phyloP scores from a whole-genome alignment of 139 green algal genomes.

The Medakamo hakoo region DNA sequence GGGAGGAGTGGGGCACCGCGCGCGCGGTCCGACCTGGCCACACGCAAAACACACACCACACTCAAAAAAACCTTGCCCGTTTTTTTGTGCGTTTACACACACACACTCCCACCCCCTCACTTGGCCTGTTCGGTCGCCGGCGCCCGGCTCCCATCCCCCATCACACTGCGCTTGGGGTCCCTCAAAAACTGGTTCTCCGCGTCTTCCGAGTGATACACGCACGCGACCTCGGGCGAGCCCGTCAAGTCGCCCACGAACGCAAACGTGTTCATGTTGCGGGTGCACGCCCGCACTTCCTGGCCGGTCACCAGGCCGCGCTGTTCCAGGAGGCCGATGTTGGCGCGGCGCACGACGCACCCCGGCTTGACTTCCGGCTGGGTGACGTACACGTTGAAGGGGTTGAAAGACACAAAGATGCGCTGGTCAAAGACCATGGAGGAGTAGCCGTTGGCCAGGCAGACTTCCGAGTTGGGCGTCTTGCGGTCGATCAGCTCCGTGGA shows the following conservation, averaged over 20 bases:
- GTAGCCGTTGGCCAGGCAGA: constrained; percentile 94
- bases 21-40: too few relatives aligned
- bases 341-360: constrained; percentile 82
- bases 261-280: constrained; percentile 98
- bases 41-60: too few relatives aligned
- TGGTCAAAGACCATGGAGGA: constrained; percentile 97
- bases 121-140: neutral
- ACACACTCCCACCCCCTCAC: neutral
- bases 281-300: constrained; percentile 70
- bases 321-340: constrained; percentile 88
- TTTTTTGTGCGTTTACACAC: too few relatives aligned
- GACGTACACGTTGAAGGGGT: constrained; percentile 96
- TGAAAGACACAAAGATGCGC: constrained; percentile 96
- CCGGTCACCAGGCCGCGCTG: constrained; percentile 60
- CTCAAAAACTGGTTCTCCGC: constrained; percentile 74
- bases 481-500: constrained; percentile 87
- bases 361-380: constrained; percentile 92
- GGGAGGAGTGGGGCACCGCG: too few relatives aligned
- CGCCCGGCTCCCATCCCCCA: constrained; percentile 32
- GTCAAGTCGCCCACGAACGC: constrained; percentile 93
- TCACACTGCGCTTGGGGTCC: constrained; percentile 34
- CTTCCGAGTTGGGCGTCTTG: constrained; percentile 80
- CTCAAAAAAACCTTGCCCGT: neutral
- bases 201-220: constrained; percentile 95
- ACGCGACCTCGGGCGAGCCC: constrained; percentile 68